These are phyloP conservation scores for Tetrapyrgos nigripes DNA, from an alignment of 1,284 basidiomycete genomes.

Conservation along the genomic window DNA sequence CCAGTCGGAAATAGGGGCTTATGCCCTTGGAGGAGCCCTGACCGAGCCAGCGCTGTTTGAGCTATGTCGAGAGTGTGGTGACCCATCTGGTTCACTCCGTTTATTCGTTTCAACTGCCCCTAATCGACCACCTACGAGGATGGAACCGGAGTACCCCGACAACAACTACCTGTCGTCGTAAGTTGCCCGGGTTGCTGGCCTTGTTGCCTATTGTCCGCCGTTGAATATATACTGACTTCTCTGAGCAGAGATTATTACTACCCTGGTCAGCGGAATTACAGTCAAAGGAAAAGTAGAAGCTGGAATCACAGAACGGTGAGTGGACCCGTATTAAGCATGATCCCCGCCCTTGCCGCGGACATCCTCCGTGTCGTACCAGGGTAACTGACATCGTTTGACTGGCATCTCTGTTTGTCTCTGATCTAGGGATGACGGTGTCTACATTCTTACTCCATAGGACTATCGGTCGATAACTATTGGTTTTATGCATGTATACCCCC, in stretches of 20 bases:
- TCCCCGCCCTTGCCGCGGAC: not conserved
- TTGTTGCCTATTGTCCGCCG: not conserved
- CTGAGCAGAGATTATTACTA: not conserved
- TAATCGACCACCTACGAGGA: slow-evolving; percentile 39
- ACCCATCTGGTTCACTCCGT: slow-evolving; percentile 71
- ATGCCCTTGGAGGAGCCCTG: slow-evolving; percentile 65
- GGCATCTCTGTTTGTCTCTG: not conserved
- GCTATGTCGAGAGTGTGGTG: slow-evolving; percentile 67
- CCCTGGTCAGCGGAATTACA: not conserved
- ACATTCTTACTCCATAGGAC: not conserved
- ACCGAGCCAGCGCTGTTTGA: slow-evolving; percentile 64
- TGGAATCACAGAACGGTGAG: not conserved
- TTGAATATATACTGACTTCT: not conserved
- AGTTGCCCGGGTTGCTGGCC: not conserved
- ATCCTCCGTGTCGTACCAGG: not conserved
- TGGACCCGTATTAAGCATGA: not conserved
- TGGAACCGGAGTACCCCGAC: slow-evolving; percentile 19
- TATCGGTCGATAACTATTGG: not conserved
- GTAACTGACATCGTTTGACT: not conserved
- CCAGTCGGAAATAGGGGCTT: slow-evolving; percentile 75
- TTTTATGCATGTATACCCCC: not conserved
- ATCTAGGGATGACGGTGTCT: not conserved
- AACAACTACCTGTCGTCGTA: slow-evolving; percentile 9
- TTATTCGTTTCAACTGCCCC: slow-evolving; percentile 65
- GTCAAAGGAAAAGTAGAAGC: not conserved